Conservation (phyloP, 2,329 filamentous ascomycete species). For the Plectosphaerella plurivora region DNA sequence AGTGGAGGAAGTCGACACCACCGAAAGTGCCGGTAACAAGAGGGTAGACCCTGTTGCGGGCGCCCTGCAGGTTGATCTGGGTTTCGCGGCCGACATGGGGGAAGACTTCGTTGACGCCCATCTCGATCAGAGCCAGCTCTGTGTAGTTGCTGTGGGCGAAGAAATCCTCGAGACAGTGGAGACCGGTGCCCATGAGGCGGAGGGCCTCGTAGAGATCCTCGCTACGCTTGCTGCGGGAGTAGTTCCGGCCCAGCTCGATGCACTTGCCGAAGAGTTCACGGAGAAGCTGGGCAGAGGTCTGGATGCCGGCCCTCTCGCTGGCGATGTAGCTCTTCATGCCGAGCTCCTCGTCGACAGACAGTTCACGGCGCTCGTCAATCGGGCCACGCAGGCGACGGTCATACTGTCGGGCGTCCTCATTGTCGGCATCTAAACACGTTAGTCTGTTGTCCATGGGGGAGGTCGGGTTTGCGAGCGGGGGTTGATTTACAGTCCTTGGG, state of each 20-base stretch:
- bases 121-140: constrained; percentile 81
- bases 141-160: constrained; percentile 92
- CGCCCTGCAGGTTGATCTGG: constrained; percentile 62
- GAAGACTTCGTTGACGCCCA: constrained; percentile 78
- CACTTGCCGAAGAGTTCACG: constrained; percentile 67
- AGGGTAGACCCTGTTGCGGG: constrained; percentile 65
- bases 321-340: constrained; percentile 95
- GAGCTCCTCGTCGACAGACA: constrained; percentile 69
- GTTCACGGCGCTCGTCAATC: constrained; percentile 72
- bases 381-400: constrained; percentile 77
- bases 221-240: constrained; percentile 54
- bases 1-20: constrained; percentile 90
- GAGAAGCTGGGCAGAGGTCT: constrained; percentile 76
- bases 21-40: constrained; percentile 90
- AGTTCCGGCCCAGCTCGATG: constrained; percentile 76
- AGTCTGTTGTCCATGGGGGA: constrained; percentile 5
- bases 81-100: constrained; percentile 79
- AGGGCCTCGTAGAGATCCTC: constrained; percentile 85
- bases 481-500: constrained; percentile 48
- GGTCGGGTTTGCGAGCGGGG: not conserved
- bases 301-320: constrained; percentile 72
- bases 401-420: constrained; percentile 77
- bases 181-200: constrained; percentile 77
- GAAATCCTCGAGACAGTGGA: constrained; percentile 90
- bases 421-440: constrained; percentile 65